A percentile compares a stretch with the other conserved stretches of the same genome.
phyloP scores from a whole-genome alignment of 1,139 yeast species.

The Eremothecium sinecaudum region DNA sequence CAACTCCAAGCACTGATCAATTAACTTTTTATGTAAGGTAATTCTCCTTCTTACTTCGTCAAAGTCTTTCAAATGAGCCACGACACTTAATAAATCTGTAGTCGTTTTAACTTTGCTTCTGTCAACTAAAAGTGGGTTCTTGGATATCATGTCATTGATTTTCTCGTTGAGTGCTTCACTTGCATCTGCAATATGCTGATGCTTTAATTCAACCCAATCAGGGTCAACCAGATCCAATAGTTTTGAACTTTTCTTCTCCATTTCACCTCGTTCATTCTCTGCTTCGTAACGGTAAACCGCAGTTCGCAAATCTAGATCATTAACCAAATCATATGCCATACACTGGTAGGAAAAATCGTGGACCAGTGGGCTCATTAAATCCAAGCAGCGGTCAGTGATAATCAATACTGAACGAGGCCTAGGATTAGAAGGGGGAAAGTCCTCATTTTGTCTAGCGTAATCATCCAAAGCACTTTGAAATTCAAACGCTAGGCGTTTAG shows the following conservation, averaged over 20 bases:
- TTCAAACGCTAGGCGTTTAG: conserved; percentile 63
- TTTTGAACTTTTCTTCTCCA: conserved; percentile 37
- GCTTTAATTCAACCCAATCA: conserved; percentile 67
- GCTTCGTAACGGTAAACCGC: conserved; percentile 49
- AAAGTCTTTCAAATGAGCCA: conserved; percentile 59
- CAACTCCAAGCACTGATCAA: conserved; percentile 47
- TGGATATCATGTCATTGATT: conserved; percentile 57
- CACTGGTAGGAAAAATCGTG: conserved; percentile 95
- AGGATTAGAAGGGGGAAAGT: conserved; percentile 48
- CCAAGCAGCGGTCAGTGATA: conserved; percentile 75
- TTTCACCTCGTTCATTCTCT: conserved; percentile 52
- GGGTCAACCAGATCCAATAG: conserved; percentile 54
- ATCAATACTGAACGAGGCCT: conserved; percentile 67
- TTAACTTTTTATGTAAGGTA: conserved; percentile 49
- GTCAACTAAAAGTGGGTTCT: conserved; percentile 63
- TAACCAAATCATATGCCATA: conserved; percentile 63
- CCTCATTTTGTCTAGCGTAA: conserved; percentile 59
- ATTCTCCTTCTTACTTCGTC: conserved; percentile 57
- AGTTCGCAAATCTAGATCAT: conserved; percentile 38
- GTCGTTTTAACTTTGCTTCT: conserved; percentile 51
- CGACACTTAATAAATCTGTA: conserved; percentile 54
- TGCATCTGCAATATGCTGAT: conserved; percentile 68
- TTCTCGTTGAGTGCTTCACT: conserved; percentile 53
- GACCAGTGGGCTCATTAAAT: conserved; percentile 70
- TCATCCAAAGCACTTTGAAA: conserved; percentile 66